Percentiles rank a stretch among this genome's conserved stretches.
Conservation (phyloP, 2,329 filamentous ascomycete species). For the Corynespora cassiicola region DNA sequence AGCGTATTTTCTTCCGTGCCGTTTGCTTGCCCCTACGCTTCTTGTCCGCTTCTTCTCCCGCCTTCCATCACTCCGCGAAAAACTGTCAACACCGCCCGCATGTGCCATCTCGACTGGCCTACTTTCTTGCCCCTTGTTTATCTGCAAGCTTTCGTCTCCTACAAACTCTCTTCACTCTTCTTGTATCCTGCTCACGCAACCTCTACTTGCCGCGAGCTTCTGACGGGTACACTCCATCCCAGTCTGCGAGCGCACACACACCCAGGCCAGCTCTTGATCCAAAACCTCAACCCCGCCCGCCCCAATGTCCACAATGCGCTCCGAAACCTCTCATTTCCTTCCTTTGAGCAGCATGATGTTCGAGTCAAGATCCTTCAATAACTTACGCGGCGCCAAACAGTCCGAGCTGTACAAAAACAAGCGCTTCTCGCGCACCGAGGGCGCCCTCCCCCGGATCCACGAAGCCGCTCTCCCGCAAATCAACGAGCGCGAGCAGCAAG, state of each 20-base stretch:
- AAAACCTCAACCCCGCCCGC: conserved; percentile 1
- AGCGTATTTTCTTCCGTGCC: too few species aligned
- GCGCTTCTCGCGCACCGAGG: not conserved
- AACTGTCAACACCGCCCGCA: too few species aligned
- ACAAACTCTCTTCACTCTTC: too few species aligned
- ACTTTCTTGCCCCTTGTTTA: too few species aligned
- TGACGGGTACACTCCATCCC: too few species aligned
- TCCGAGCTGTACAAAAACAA: conserved; percentile 2
- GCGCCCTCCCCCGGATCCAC: conserved; percentile 1
- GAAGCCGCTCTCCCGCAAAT: not conserved
- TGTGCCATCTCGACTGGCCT: too few species aligned
- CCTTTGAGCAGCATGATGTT: conserved; percentile 16
- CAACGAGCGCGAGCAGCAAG: conserved; percentile 3
- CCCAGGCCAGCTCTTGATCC: not conserved
- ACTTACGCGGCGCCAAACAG: conserved; percentile 6
- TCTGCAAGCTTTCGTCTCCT: too few species aligned
- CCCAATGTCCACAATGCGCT: not conserved
- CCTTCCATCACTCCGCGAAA: too few species aligned
- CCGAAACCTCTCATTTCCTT: conserved; percentile 4
- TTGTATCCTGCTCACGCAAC: too few species aligned
- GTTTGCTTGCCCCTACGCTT: too few species aligned
- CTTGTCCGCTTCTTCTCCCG: too few species aligned
- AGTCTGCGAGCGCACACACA: not conserved
- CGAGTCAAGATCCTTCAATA: conserved; percentile 4
- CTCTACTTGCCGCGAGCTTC: too few species aligned